Evolutionary conservation across 179 eudicot genomes (phyloP).

Genomic region (Beta lomatogona): DNA sequence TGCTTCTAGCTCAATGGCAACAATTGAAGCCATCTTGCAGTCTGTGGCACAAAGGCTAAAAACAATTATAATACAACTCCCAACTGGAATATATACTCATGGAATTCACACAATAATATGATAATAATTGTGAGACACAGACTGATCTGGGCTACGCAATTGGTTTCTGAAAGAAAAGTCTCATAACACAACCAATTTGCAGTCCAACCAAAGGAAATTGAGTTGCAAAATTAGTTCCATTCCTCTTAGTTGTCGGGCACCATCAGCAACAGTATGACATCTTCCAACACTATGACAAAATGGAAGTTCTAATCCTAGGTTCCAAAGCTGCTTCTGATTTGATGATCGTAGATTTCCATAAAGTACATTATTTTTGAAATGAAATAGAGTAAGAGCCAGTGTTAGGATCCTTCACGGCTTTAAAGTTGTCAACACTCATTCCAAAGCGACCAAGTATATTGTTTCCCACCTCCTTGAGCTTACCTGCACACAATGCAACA

Average conservation of each 20-base stretch:
- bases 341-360: background rate
- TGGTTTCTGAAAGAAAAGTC: slow-evolving; percentile 2
- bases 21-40: background rate
- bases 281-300: slow-evolving; percentile 18
- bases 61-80: background rate
- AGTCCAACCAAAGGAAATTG: background rate
- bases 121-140: background rate
- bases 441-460: slow-evolving; percentile 87
- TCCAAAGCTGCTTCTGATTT: slow-evolving; percentile 9
- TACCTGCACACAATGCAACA: slow-evolving; percentile 50
- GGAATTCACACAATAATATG: background rate
- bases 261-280: slow-evolving; percentile 8
- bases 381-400: slow-evolving; percentile 91
- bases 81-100: background rate
- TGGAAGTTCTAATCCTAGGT: background rate
- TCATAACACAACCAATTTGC: background rate
- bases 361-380: slow-evolving; percentile 51
- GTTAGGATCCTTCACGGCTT: slow-evolving; percentile 91
- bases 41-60: background rate
- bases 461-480: slow-evolving; percentile 91
- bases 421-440: slow-evolving; percentile 95
- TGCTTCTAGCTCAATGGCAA: background rate
- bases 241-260: background rate
- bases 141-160: slow-evolving; percentile 1
- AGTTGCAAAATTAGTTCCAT: background rate